phyloP scores from a whole-genome alignment of 2,329 filamentous ascomycete species.

The Acarospora socialis region DNA sequence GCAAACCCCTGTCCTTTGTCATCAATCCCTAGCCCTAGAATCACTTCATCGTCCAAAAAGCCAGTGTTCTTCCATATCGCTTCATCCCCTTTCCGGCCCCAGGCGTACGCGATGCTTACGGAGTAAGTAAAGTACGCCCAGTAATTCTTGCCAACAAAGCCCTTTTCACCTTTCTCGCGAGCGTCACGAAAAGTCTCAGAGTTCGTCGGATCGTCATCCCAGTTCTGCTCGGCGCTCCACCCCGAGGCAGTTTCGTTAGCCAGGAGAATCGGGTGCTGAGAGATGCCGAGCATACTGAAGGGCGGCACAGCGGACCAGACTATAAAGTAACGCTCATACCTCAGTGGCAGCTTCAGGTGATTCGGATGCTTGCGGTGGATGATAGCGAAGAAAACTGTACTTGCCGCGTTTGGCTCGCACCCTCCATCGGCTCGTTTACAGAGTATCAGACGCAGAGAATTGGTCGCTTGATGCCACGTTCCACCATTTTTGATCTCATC shows the following conservation, averaged over 20 bases:
- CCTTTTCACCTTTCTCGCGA: not conserved
- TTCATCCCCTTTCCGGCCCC: conserved; percentile 20
- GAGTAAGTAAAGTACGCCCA: conserved; percentile 27
- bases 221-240: conserved; percentile 23
- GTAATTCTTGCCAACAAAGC: conserved; percentile 9
- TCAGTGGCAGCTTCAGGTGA: conserved; percentile 20
- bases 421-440: conserved; percentile 18
- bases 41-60: conserved; percentile 26
- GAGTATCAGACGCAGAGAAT: conserved; percentile 24
- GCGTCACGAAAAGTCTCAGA: conserved; percentile 2
- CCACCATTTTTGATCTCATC: conserved; percentile 14
- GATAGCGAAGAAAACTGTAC: conserved; percentile 22
- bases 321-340: conserved; percentile 26
- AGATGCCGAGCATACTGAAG: conserved; percentile 24
- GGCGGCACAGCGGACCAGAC: conserved; percentile 24
- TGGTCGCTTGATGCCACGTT: conserved; percentile 28
- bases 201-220: conserved; percentile 17
- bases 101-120: conserved; percentile 25
- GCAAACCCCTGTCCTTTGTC: conserved; percentile 24
- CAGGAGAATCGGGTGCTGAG: conserved; percentile 22
- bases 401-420: conserved; percentile 14
- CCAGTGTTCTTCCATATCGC: conserved; percentile 22
- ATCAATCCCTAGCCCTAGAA: conserved; percentile 26
- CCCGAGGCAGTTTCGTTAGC: conserved; percentile 24
- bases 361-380: conserved; percentile 27